These are phyloP conservation scores for Vigna angularis DNA, from an alignment of 306 rosid species.

Conservation along the genomic window DNA sequence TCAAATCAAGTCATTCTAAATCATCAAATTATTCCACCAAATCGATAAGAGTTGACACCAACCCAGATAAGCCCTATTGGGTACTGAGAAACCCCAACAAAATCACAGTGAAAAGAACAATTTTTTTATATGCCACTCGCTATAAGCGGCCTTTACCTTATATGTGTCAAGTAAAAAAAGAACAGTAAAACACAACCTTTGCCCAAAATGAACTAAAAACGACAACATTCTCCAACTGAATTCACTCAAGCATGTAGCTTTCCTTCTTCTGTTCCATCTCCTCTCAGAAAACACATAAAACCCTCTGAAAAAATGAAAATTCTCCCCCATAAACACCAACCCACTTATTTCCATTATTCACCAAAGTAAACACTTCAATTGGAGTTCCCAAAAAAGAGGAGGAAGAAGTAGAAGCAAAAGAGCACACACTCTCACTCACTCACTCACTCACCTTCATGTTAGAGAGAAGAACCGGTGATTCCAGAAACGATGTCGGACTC, in stretches of 20 bases:
- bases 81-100: constrained; percentile 37
- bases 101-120: constrained; percentile 41
- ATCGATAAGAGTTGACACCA: constrained; percentile 31
- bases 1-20: constrained; percentile 58
- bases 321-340: not conserved
- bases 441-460: constrained; percentile 72
- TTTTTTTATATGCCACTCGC: constrained; percentile 19
- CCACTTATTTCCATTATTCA: constrained; percentile 16
- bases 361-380: constrained; percentile 26
- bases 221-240: constrained; percentile 30
- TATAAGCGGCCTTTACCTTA: constrained; percentile 12
- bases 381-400: not conserved
- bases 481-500: constrained; percentile 88
- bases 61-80: constrained; percentile 37
- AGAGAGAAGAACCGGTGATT: constrained; percentile 89
- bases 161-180: constrained; percentile 39
- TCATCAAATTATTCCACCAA: constrained; percentile 52
- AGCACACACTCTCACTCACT: not conserved
- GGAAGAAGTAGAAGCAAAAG: not conserved
- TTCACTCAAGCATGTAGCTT: constrained; percentile 15
- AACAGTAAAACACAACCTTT: constrained; percentile 23
- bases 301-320: constrained; percentile 38
- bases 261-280: not conserved
- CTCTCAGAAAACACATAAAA: constrained; percentile 25
- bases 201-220: constrained; percentile 17